These are phyloP conservation scores for Vicia villosa DNA, from an alignment of 306 rosid species.

Conservation along the genomic window DNA sequence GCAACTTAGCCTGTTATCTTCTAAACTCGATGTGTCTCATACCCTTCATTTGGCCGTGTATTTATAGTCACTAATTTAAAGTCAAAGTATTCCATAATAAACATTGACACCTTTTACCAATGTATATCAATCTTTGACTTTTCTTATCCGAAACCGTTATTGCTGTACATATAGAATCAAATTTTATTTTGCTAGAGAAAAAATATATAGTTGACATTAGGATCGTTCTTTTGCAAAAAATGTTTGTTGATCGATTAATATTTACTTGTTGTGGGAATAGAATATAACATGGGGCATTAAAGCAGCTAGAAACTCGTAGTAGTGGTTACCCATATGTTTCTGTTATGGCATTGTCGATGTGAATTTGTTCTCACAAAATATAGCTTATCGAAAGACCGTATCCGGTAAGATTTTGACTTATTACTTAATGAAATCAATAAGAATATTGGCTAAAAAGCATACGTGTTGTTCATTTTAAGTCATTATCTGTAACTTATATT, in stretches of 20 bases:
- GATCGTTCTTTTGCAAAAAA: neutral
- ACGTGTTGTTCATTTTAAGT: too few species aligned
- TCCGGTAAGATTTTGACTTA: neutral
- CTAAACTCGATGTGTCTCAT: neutral
- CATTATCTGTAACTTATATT: too few species aligned
- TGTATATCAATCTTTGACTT: neutral
- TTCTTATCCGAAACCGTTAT: neutral
- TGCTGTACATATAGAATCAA: neutral
- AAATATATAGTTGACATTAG: neutral
- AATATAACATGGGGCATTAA: neutral
- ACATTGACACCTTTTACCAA: neutral
- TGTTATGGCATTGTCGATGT: neutral
- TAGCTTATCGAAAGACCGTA: neutral
- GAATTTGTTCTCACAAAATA: neutral
- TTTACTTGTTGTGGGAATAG: neutral
- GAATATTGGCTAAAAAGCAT: neutral
- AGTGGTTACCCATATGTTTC: neutral
- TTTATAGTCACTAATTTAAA: too few species aligned
- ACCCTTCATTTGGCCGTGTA: too few species aligned
- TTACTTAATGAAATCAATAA: neutral
- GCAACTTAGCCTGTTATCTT: too few species aligned
- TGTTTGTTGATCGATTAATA: neutral
- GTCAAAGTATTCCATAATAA: neutral
- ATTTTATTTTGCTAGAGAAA: neutral
- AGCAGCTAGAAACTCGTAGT: neutral